Evolutionary conservation across 768 basidiomycete genomes (phyloP), one percentile per base, ranked within the genome.

Genomic region (Mycena indigotica): DNA sequence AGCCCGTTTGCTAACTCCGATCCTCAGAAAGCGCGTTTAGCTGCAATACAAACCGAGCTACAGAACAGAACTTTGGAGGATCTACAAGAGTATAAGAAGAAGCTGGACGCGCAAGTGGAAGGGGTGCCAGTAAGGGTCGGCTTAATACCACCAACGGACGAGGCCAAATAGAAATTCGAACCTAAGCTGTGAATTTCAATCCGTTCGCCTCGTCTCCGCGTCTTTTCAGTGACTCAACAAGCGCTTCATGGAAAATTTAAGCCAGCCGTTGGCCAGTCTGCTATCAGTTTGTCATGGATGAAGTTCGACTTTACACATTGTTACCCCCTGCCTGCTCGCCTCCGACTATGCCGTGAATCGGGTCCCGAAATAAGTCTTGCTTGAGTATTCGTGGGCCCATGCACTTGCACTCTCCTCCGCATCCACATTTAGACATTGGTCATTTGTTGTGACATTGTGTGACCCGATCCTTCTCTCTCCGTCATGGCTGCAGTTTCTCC

Each of bases 401-500:
- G 41, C 41, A 44, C 8, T 44, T 44, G 13, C n/a, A 23, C 21
- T 19, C 41, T 8, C 23, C 23, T 13, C 8, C 21, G 8, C 13
- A 23, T 15, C 41, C 41, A 15, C 41, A 44, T 23, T 44, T 35
- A 35, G 32, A 35, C 32, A 35, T 8, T 35, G 32, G 32, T 35
- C 32, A 8, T 17, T 8, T 8, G 32, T 35, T 17, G 25, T 48
- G 12, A 48, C 24, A 12, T 23, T 10, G 41, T n/a, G 21, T 48
- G 24, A 25, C 46, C 46, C 25, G 24, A 24, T 32, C 40, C 48
- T 52, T 56, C 23, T 23, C 41, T 44, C 41, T 8, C 56, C 55
- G 58, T 55, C 26, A 76, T 76, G 67, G 67, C 78, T 23, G 64
- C 78, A 24, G 80, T 78, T 13, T 86, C 85, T 8, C 85, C 85